phyloP scores from a whole-genome alignment of 495 filamentous ascomycete species.

The Hypoxylon trugodes region DNA sequence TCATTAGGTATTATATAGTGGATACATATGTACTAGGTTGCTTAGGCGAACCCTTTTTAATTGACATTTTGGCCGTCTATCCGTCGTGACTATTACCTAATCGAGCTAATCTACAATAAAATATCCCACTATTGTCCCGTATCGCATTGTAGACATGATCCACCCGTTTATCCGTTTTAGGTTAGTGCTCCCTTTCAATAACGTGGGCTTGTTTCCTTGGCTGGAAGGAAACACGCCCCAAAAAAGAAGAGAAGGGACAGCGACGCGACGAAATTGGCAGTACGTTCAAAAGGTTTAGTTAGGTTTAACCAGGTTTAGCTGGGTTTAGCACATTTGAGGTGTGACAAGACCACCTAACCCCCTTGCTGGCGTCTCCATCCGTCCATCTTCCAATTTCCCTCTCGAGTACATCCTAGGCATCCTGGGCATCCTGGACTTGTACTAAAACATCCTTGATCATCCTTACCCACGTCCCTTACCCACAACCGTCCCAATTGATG shows the following conservation, averaged over 20 bases:
- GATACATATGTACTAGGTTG: background rate
- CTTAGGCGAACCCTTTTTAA: background rate
- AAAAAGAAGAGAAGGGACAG: conserved; percentile 10
- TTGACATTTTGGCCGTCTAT: conserved; percentile 15
- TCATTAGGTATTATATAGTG: conserved; percentile 24
- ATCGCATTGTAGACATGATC: conserved; percentile 9
- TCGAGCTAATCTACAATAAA: background rate
- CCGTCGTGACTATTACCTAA: conserved; percentile 23
- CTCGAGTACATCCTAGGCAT: conserved; percentile 35
- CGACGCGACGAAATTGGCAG: too few relatives aligned
- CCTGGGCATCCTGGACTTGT: too few relatives aligned
- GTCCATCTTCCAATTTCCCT: conserved; percentile 42
- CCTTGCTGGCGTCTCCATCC: conserved; percentile 37
- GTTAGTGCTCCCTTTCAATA: conserved; percentile 15
- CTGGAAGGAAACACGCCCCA: conserved; percentile 17
- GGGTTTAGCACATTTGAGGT: conserved; percentile 8
- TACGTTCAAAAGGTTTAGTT: too few relatives aligned
- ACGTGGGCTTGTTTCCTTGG: conserved; percentile 12
- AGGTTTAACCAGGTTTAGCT: conserved; percentile 1
- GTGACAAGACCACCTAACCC: conserved; percentile 23
- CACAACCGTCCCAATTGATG: conserved; percentile 26
- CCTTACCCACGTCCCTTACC: too few relatives aligned
- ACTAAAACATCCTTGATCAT: too few relatives aligned
- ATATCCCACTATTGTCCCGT: conserved; percentile 5
- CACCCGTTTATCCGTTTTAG: background rate